Conservation (phyloP, 176 grass and related monocot species). For the Cocos nucifera region DNA sequence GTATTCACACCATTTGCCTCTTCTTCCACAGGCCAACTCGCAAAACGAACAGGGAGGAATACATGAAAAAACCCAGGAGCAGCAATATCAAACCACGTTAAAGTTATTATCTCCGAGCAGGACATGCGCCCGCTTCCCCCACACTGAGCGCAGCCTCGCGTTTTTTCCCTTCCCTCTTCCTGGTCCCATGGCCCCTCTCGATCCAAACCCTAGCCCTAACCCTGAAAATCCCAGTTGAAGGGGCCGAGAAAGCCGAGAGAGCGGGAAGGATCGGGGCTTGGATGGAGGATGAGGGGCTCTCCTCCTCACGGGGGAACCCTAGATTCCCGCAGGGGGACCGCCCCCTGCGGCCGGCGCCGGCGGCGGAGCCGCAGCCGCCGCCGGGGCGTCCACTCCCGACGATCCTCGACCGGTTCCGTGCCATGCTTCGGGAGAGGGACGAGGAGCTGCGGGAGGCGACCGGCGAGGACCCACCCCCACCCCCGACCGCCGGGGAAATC, state of each 20-base stretch:
- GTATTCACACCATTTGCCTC: no score
- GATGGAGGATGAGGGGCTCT: conserved; percentile 10
- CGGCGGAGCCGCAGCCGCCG: conserved; percentile 14
- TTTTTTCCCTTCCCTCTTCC: background rate
- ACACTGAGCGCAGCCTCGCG: conserved; percentile 12
- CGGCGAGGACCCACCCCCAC: conserved; percentile 14
- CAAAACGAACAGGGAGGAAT: no score
- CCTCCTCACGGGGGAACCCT: conserved; percentile 20
- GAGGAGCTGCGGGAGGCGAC: conserved; percentile 21
- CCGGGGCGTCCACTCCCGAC: background rate
- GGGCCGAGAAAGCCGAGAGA: no score
- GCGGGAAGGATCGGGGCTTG: background rate
- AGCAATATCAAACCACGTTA: no score
- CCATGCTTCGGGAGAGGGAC: conserved; percentile 47
- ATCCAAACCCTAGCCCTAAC: conserved; percentile 18
- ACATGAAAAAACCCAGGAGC: no score
- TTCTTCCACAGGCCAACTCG: no score
- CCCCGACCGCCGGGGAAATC: conserved; percentile 23
- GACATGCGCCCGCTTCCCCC: no score
- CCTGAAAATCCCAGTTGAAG: conserved; percentile 3
- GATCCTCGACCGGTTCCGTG: conserved; percentile 48
- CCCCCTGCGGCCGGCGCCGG: background rate
- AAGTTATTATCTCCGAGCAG: no score
- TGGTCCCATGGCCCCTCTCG: conserved; percentile 33
- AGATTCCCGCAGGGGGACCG: conserved; percentile 1